These are phyloP conservation scores for Cystofilobasidium bisporidii DNA, from an alignment of 768 basidiomycete species.

Conservation along the genomic window DNA sequence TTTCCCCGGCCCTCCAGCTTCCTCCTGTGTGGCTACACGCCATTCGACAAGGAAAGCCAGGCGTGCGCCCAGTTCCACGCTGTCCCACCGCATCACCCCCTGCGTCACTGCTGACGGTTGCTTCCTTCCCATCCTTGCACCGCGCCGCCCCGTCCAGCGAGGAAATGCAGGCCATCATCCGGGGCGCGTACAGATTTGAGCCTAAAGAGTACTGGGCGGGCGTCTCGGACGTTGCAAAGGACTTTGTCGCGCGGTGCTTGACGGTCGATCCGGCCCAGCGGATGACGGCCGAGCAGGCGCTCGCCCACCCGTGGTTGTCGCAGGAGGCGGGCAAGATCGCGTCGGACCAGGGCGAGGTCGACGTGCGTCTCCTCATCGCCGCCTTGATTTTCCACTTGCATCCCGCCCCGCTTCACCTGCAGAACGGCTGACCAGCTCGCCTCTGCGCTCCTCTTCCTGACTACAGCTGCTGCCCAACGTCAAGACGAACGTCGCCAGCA, in stretches of 20 bases:
- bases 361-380: slow-evolving; percentile 52
- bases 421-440: no score
- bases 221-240: slow-evolving; percentile 50
- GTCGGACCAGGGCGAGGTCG: slow-evolving; percentile 57
- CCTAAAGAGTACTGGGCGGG: slow-evolving; percentile 46
- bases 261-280: slow-evolving; percentile 70
- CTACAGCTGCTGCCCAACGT: slow-evolving; percentile 65
- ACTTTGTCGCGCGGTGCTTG: slow-evolving; percentile 72
- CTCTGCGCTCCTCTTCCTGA: no score
- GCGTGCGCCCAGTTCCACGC: slow-evolving; percentile 42
- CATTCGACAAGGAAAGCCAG: slow-evolving; percentile 94
- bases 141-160: neutral
- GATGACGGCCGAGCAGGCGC: slow-evolving; percentile 65
- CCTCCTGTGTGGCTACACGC: slow-evolving; percentile 69
- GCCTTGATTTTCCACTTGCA: no score
- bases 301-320: slow-evolving; percentile 68
- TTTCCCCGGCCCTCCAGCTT: neutral
- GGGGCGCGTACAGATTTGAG: slow-evolving; percentile 86
- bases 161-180: slow-evolving; percentile 26
- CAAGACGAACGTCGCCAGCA: slow-evolving; percentile 44
- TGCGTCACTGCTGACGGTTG: neutral
- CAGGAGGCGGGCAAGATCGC: slow-evolving; percentile 53
- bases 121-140: neutral
- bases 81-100: no score
- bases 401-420: neutral